These are phyloP conservation scores for Cordyceps fumosorosea DNA, from an alignment of 2,329 filamentous ascomycete species.

Conservation along the genomic window DNA sequence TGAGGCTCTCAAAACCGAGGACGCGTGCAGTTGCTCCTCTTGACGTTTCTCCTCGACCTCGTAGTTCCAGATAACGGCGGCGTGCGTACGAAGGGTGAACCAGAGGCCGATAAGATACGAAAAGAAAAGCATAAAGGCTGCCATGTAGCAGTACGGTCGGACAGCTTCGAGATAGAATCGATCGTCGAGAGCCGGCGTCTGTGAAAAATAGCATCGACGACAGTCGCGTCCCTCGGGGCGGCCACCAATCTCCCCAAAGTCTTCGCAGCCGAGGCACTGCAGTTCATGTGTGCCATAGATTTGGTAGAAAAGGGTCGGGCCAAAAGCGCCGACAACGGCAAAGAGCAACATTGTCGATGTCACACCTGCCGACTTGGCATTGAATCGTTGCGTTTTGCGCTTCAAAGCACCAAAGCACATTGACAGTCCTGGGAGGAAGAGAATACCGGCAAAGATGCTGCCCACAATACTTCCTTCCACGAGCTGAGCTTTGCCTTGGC, in stretches of 20 bases:
- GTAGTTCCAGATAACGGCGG: slow-evolving; percentile 92
- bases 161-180: slow-evolving; percentile 87
- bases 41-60: slow-evolving; percentile 73
- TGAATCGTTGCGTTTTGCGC: slow-evolving; percentile 97
- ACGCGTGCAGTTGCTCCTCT: slow-evolving; percentile 40
- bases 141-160: slow-evolving; percentile 86
- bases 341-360: slow-evolving; percentile 98
- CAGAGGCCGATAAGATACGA: slow-evolving; percentile 91
- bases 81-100: slow-evolving; percentile 93
- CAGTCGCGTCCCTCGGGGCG: slow-evolving; percentile 61
- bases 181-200: slow-evolving; percentile 76
- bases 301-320: slow-evolving; percentile 94
- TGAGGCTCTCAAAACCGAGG: slow-evolving; percentile 26
- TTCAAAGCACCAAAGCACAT: slow-evolving; percentile 99
- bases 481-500: slow-evolving; percentile 83
- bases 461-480: slow-evolving; percentile 97
- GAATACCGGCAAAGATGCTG: slow-evolving; percentile 93
- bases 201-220: slow-evolving; percentile 88
- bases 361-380: slow-evolving; percentile 90
- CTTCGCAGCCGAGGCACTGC: slow-evolving; percentile 65
- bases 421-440: slow-evolving; percentile 88
- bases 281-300: slow-evolving; percentile 97
- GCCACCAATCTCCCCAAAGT: slow-evolving; percentile 31
- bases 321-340: slow-evolving; percentile 89
- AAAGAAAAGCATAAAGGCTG: slow-evolving; percentile 77